Conservation (phyloP, 768 basidiomycete species). For the Psilocybe subaeruginosa region DNA sequence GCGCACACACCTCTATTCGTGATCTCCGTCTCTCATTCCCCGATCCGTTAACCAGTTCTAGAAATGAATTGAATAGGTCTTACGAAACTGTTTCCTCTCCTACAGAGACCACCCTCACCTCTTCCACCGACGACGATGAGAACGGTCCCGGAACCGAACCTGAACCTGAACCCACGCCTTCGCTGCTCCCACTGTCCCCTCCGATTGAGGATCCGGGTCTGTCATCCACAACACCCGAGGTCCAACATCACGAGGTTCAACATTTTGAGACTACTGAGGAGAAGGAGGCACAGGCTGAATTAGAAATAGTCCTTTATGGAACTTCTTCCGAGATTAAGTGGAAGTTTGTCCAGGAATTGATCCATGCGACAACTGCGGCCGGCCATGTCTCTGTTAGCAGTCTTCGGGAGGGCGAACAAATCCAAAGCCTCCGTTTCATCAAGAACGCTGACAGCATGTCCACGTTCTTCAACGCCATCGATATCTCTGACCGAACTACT, state of each 20-base stretch:
- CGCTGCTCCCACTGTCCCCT: constrained; percentile 13
- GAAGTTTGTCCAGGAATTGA: constrained; percentile 59
- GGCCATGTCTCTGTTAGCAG: constrained; percentile 32
- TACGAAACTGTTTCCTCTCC: constrained; percentile 53
- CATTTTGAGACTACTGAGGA: constrained; percentile 21
- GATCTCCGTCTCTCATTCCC: constrained; percentile 84
- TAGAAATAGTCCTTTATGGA: constrained; percentile 74
- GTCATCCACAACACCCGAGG: constrained; percentile 36
- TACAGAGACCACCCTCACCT: constrained; percentile 34
- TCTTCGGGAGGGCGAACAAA: constrained; percentile 25
- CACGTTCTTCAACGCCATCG: constrained; percentile 32
- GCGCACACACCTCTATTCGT: constrained; percentile 63
- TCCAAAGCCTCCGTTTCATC: constrained; percentile 33
- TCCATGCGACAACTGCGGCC: constrained; percentile 49
- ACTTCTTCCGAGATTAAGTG: constrained; percentile 59
- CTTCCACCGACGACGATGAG: constrained; percentile 24
- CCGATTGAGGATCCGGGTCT: constrained; percentile 38
- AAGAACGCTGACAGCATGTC: constrained; percentile 26
- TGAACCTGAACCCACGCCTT: constrained; percentile 13
- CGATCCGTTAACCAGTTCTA: constrained; percentile 77
- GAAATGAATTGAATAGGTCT: constrained; percentile 61
- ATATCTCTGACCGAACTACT: constrained; percentile 42
- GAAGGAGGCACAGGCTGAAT: constrained; percentile 33
- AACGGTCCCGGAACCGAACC: constrained; percentile 10
- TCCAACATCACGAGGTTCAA: constrained; percentile 31